phyloP scores from a whole-genome alignment of 495 filamentous ascomycete genomes.

The Parachaetomium inaequale region DNA sequence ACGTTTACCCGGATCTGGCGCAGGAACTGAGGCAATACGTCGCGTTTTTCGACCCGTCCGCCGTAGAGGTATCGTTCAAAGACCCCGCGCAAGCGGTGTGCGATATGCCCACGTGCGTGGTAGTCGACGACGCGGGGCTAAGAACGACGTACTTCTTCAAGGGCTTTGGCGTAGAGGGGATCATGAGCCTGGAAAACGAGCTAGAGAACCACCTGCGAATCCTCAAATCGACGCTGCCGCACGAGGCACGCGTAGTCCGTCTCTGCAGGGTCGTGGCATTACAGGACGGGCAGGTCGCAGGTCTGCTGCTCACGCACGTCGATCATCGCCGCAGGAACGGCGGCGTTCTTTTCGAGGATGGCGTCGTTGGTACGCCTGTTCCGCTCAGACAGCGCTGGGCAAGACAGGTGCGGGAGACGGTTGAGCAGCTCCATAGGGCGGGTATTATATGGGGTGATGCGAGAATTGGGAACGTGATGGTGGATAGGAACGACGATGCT shows the following conservation, averaged over 20 bases:
- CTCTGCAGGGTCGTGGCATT: neutral
- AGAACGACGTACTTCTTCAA: conserved; percentile 22
- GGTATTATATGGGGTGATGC: conserved; percentile 48
- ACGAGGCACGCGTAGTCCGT: conserved; percentile 5
- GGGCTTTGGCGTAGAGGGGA: neutral
- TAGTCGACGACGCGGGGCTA: conserved; percentile 15
- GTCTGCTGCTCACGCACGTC: conserved; percentile 13
- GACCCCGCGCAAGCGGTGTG: conserved; percentile 13
- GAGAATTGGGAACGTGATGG: conserved; percentile 46
- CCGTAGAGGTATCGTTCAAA: conserved; percentile 16
- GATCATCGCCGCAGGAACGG: conserved; percentile 7
- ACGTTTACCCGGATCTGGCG: conserved; percentile 13
- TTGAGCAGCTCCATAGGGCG: conserved; percentile 31
- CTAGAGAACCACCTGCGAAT: conserved; percentile 12
- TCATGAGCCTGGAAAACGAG: neutral
- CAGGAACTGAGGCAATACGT: conserved; percentile 9
- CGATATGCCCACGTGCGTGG: conserved; percentile 11
- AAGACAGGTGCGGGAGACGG: conserved; percentile 21
- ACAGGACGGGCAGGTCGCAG: neutral
- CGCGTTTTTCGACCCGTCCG: conserved; percentile 14
- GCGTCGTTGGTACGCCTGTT: conserved; percentile 5
- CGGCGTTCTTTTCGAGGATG: conserved; percentile 6
- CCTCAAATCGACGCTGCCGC: conserved; percentile 3
- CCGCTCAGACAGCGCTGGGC: conserved; percentile 20
- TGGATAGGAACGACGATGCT: conserved; percentile 40